Evolutionary conservation across 148 eudicot species (phyloP), one percentile per base, ranked within the genome.

Genomic region (Nepenthes gracilis): DNA sequence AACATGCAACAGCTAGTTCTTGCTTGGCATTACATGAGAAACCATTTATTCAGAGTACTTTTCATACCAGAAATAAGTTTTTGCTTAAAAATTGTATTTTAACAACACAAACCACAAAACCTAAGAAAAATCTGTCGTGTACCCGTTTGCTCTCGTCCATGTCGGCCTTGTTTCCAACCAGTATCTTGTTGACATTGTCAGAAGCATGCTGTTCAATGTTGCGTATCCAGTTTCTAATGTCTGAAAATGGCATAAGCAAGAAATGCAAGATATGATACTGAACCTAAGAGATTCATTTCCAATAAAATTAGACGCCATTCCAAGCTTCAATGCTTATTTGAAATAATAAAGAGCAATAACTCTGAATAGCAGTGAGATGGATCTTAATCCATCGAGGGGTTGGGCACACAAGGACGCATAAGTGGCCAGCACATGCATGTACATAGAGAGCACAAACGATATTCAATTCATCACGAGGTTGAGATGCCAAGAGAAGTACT

Each of bases 71-170:
- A 23, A 23, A 23, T 23, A 23, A 23, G 23, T 23, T 23, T 23
- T 23, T 23, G 23, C 23, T 23, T 23, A 23, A 23, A 23, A 23
- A 23, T 23, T 23, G 23, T 23, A 23, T 23, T 23, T 23, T 23
- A 23, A 23, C 23, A 23, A 23, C 23, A 23, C 23, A 23, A 23
- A 23, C 23, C 23, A 23, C 23, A 54, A 54, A 13, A 32, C 15
- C 57, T 54, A 55, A 55, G 14, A 38, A 33, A 35, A 43, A 66
- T 12, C 38, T 9, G 45, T 10, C 45, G 54, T 64, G 14, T 80
- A 87, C 95, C 87, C 95, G 78, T 74, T 87, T 87, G 77, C 95
- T 87, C 74, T 87, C 95, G 48, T 87, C 95, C 95, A 87, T 87
- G 67, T 87, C 95, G 61, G 95, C 95, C 77, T 87, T 87, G 75